These are phyloP conservation scores for Cladosporium velox DNA, from an alignment of 2,329 filamentous ascomycete genomes.

Conservation along the genomic window DNA sequence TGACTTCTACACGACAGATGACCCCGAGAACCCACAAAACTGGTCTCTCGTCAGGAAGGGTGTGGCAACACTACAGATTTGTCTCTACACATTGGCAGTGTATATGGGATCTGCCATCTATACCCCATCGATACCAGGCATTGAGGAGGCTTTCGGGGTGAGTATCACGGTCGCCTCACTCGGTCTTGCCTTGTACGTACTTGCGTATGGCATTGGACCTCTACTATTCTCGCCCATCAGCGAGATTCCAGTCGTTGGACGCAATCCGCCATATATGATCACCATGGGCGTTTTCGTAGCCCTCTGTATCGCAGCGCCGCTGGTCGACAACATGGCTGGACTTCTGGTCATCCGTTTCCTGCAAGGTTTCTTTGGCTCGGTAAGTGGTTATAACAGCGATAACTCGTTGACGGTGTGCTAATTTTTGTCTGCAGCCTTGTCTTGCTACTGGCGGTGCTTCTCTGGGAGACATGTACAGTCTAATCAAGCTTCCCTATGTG, in stretches of 20 bases:
- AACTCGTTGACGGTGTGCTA: background rate
- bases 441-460: constrained; percentile 58
- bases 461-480: constrained; percentile 48
- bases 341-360: constrained; percentile 61
- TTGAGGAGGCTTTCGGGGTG: constrained; percentile 58
- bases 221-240: constrained; percentile 66
- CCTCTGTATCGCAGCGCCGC: constrained; percentile 60
- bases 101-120: constrained; percentile 58
- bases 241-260: constrained; percentile 67
- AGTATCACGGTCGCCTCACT: constrained; percentile 55
- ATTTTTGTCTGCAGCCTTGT: constrained; percentile 47
- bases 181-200: constrained; percentile 63
- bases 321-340: constrained; percentile 47
- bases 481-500: constrained; percentile 59
- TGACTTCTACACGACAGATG: constrained; percentile 47
- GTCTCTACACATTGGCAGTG: constrained; percentile 61
- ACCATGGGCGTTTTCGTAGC: constrained; percentile 71
- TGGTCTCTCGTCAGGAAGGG: constrained; percentile 35
- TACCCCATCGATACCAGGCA: constrained; percentile 44
- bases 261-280: constrained; percentile 67
- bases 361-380: constrained; percentile 64
- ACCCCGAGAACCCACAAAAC: constrained; percentile 37
- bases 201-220: constrained; percentile 64
- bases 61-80: constrained; percentile 43
- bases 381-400: background rate